Evolutionary conservation across 345 rosid genomes (phyloP), one percentile per base, ranked within the genome.

Genomic region (Lenwebbia sp.): DNA sequence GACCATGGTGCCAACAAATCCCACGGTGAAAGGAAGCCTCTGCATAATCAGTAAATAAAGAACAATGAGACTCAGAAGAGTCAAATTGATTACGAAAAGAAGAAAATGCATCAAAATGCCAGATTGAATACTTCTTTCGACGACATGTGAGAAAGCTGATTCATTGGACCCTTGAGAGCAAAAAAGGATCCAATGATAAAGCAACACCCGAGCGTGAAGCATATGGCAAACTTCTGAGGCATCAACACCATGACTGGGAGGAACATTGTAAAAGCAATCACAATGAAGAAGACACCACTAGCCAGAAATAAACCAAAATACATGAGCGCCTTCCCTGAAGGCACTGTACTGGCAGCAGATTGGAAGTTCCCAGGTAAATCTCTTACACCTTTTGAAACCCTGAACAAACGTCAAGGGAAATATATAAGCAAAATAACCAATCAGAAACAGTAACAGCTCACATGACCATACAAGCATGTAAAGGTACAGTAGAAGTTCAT

Each of bases 211-310:
- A 96, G 87, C 47, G 99, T 96, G 88, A 97, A 96, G 91, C 98
- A 96, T 84, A 94, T 93, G 44, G 99, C 96, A 84, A 97, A 97
- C 83, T 96, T 97, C 95, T 97, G 98, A 40, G 99, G 98, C 94
- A 95, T 90, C 85, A 97, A 75, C 82, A 96, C 99, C 93, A 96
- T 96, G 86, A 96, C 93, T 1, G 99, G 99, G 84, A 97, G 99
- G 89, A 97, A 97, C 95, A 96, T 94, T 85, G 98, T 93, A 86
- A 97, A 96, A 82, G 98, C 95, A 13, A 96, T 91, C 88, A 97
- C 94, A 56, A 96, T 87, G 85, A 96, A 96, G 93, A 96, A 97
- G 56, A 94, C 93, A 15, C 99, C 98, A 47, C 93, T 91, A 1
- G 95, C 96, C 55, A 97, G 93, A 83, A 97, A 88, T 83, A 96